Evolutionary conservation across 148 eudicot genomes (phyloP).

Genomic region (Heliosperma pusillum): DNA sequence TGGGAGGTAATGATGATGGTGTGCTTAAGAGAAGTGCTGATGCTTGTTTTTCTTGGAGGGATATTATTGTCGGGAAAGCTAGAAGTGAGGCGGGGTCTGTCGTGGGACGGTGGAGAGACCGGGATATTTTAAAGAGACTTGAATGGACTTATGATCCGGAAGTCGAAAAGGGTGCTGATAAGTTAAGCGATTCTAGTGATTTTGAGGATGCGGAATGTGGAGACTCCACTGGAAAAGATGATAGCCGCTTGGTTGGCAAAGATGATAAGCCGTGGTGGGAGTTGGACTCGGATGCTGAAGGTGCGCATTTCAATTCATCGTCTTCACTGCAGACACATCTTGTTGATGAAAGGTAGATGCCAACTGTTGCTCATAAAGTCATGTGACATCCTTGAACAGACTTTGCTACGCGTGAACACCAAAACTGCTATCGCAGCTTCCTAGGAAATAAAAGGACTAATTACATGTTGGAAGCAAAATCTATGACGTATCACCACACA

Average conservation of each 20-base stretch:
- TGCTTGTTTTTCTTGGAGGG: slow-evolving; percentile 82
- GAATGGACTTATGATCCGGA: slow-evolving; percentile 75
- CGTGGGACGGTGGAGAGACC: slow-evolving; percentile 72
- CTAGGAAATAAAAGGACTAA: too few species aligned
- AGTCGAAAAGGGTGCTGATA: slow-evolving; percentile 26
- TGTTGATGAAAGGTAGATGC: neutral
- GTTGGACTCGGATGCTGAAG: neutral
- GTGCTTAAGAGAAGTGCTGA: slow-evolving; percentile 65
- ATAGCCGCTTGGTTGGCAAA: slow-evolving; percentile 4
- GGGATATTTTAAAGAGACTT: slow-evolving; percentile 58
- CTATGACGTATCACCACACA: too few species aligned
- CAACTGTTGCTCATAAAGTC: too few species aligned
- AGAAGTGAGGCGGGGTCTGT: slow-evolving; percentile 62
- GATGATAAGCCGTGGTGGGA: slow-evolving; percentile 3
- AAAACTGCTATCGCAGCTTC: too few species aligned
- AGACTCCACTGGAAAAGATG: slow-evolving; percentile 19
- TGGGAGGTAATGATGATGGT: slow-evolving; percentile 66
- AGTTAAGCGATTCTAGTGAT: slow-evolving; percentile 19
- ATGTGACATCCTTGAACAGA: too few species aligned
- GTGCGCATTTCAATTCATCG: slow-evolving; percentile 10
- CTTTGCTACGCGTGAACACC: too few species aligned
- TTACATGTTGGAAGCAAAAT: too few species aligned
- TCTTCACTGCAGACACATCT: slow-evolving; percentile 4
- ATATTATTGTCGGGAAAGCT: slow-evolving; percentile 68
- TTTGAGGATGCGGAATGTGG: neutral